Conservation (phyloP, 345 rosid species). For the Microcos paniculata region DNA sequence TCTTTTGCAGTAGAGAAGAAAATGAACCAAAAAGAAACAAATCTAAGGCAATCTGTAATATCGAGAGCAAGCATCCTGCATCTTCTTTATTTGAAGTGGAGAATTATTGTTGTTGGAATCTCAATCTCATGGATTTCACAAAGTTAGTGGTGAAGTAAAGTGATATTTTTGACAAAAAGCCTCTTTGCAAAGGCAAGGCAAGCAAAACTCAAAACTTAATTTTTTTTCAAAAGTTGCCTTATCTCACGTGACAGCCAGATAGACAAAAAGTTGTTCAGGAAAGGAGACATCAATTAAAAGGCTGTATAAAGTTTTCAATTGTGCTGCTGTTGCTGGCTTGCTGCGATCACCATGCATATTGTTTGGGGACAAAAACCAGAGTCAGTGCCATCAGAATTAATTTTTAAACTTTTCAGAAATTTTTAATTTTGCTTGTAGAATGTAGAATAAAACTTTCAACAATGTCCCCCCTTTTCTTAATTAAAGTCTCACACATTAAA, state of each 20-base stretch:
- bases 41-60: background rate
- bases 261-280: background rate
- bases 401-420: background rate
- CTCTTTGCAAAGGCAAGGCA: slow-evolving; percentile 7
- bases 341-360: too few relatives aligned
- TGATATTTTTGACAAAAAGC: slow-evolving; percentile 1
- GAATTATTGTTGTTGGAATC: background rate
- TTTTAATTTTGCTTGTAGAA: background rate
- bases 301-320: background rate
- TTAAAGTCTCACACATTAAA: background rate
- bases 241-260: background rate
- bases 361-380: background rate
- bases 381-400: background rate
- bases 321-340: background rate
- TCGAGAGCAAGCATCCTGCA: background rate
- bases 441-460: background rate
- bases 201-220: too few relatives aligned
- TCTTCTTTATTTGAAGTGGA: background rate
- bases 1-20: background rate
- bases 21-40: background rate
- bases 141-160: slow-evolving; percentile 15
- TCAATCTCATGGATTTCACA: background rate
- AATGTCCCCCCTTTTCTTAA: background rate
- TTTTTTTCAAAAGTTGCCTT: too few relatives aligned
- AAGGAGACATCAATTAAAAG: background rate